phyloP scores from a whole-genome alignment of 495 filamentous ascomycete genomes.

The Durotheca rogersii region DNA sequence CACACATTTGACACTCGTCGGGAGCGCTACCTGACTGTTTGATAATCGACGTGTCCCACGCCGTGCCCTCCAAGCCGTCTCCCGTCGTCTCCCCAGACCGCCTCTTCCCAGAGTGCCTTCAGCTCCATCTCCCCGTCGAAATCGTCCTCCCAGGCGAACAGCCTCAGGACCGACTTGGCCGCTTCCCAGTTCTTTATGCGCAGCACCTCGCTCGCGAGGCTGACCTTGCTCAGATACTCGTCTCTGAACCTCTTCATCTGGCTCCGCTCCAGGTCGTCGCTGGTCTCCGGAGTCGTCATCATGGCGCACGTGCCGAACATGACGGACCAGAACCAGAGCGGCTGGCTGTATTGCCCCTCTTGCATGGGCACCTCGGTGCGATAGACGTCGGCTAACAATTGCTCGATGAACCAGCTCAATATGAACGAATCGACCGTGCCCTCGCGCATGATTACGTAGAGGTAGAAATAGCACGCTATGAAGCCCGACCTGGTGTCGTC shows the following conservation, averaged over 20 bases:
- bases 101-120: slow-evolving; percentile 33
- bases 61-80: slow-evolving; percentile 8
- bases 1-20: not conserved
- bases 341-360: slow-evolving; percentile 31
- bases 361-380: slow-evolving; percentile 34
- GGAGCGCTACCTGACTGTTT: slow-evolving; percentile 10
- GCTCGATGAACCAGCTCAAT: slow-evolving; percentile 38
- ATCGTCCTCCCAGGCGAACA: slow-evolving; percentile 36
- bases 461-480: slow-evolving; percentile 39
- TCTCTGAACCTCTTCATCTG: slow-evolving; percentile 31
- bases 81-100: slow-evolving; percentile 28
- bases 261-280: slow-evolving; percentile 24
- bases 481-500: slow-evolving; percentile 35
- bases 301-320: slow-evolving; percentile 37
- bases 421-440: slow-evolving; percentile 34
- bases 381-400: slow-evolving; percentile 34
- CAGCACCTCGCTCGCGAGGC: slow-evolving; percentile 25
- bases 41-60: slow-evolving; percentile 12
- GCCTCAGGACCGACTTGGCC: slow-evolving; percentile 30
- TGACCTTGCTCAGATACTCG: slow-evolving; percentile 33
- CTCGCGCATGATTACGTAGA: slow-evolving; percentile 37
- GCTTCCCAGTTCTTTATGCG: slow-evolving; percentile 33
- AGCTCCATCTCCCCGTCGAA: slow-evolving; percentile 36
- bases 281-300: slow-evolving; percentile 27
- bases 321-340: slow-evolving; percentile 38